Base-by-base conservation (phyloP, 2,329 filamentous ascomycete species). In the Hymenotorrendiella dingleyae region DNA sequence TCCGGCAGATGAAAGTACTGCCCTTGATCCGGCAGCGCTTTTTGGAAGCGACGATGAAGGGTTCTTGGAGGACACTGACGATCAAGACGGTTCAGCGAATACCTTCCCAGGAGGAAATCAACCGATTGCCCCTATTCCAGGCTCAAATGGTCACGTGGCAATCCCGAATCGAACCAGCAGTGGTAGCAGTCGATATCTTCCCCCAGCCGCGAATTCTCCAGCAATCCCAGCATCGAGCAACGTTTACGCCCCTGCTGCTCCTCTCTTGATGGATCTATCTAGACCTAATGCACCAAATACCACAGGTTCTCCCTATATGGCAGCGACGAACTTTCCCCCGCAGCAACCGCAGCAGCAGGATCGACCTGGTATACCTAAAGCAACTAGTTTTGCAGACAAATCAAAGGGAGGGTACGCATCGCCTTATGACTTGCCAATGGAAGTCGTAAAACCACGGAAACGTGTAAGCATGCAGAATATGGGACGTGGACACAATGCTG, bases 401-500 rank as follows among this genome's bases (percentile, higher is more conserved):
- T 71, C 87, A 3, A 97, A 94, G 65, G 86, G 86, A 43, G 90
- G 91, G 6, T 98, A 98, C 62, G 76, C 84, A 36, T 97, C 91
- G 16, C 93, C 93, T 0, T 98, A 96, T 57, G 94, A 98, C 66
- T 72, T 98, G 16, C 93, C 93, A 4, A 86, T 93, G 65, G 91
- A 96, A 42, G 76, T 98, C 22, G 76, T 84, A 21, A 84, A 84
- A 54, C 80, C 72, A 20, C 84, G 57, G 72, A 82, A 84, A 68
- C 71, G 82, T 40, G 63, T 70, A 5, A 80, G 75, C 56, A 71
- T 75, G 55, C 77, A 78, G 32, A 51, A 57, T 40, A 52, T 59
- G 47, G 53, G 49, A 33, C 46, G 47, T 35, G 43, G 47, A 27
- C 49, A 47, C 40, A 54, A 49, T 64, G 32, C 40, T 34, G 23